Percentiles rank a stretch among this genome's conserved stretches.
Evolutionary conservation across 1,284 basidiomycete genomes (phyloP).

Genomic region (Ustilago cynodontis): DNA sequence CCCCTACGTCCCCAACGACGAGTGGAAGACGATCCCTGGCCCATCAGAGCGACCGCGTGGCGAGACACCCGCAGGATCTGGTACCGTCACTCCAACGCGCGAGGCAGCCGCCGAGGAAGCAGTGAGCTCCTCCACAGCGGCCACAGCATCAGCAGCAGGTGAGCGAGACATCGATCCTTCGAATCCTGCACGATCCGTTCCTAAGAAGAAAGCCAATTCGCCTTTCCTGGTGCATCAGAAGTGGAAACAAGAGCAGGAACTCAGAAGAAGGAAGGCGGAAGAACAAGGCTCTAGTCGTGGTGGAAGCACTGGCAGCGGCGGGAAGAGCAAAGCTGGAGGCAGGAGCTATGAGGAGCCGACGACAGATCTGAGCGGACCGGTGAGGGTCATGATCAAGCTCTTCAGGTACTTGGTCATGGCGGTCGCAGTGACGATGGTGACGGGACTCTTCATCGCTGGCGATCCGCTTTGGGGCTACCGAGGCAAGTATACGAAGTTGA

Average conservation of each 20-base stretch:
- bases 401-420: conserved; percentile 40
- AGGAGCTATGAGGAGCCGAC: conserved; percentile 18
- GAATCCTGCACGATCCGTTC: conserved; percentile 56
- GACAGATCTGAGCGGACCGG: conserved; percentile 33
- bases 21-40: conserved; percentile 44
- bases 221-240: conserved; percentile 63
- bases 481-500: conserved; percentile 62
- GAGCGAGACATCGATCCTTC: conserved; percentile 64
- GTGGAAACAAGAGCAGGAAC: conserved; percentile 59
- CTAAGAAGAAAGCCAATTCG: conserved; percentile 64
- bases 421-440: conserved; percentile 30
- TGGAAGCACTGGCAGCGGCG: conserved; percentile 11
- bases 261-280: conserved; percentile 42
- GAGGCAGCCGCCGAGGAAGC: conserved; percentile 24
- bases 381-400: conserved; percentile 20
- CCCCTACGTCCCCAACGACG: conserved; percentile 41
- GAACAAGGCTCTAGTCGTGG: conserved; percentile 36
- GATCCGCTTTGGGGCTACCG: conserved; percentile 67
- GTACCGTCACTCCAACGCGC: conserved; percentile 45
- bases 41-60: conserved; percentile 51
- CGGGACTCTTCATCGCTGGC: conserved; percentile 59
- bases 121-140: neutral
- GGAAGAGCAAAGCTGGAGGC: neutral
- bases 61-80: conserved; percentile 47
- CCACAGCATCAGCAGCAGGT: conserved; percentile 34